Percentiles rank a stretch among this genome's conserved stretches.
Conservation (phyloP, 345 rosid species). For the Iberis pinnata region DNA sequence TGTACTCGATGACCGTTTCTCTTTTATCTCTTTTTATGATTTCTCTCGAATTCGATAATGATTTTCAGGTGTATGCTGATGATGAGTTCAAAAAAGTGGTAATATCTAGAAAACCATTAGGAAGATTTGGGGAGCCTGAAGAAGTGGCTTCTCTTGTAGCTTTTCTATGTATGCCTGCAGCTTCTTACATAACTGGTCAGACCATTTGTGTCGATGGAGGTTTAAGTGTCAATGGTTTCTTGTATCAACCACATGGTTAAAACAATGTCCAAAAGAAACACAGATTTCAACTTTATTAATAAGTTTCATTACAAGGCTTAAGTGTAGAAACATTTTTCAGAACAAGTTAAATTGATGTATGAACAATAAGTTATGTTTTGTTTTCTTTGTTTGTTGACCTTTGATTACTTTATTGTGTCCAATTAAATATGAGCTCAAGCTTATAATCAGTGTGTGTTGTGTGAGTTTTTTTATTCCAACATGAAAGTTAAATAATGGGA, state of each 20-base stretch:
- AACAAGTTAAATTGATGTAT: not conserved
- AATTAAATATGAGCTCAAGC: not conserved
- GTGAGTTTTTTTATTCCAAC: too few species aligned
- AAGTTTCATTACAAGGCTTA: too few species aligned
- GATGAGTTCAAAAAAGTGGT: not conserved
- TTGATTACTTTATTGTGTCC: not conserved
- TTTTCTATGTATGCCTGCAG: slow-evolving; percentile 43
- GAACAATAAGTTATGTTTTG: not conserved
- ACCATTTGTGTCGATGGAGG: too few species aligned
- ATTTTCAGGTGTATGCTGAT: not conserved
- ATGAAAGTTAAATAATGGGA: too few species aligned
- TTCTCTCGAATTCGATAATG: not conserved
- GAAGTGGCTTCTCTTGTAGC: slow-evolving; percentile 46
- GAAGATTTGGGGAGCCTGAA: slow-evolving; percentile 31
- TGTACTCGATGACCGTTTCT: too few species aligned
- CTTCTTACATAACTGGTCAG: too few species aligned
- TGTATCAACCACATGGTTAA: slow-evolving; percentile 6
- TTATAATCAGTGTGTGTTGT: not conserved
- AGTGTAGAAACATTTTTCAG: not conserved
- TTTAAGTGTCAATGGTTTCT: slow-evolving; percentile 29
- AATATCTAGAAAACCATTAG: slow-evolving; percentile 30
- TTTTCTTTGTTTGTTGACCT: not conserved
- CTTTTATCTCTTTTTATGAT: too few species aligned
- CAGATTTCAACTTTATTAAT: too few species aligned
- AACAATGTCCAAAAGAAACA: too few species aligned